Conservation (phyloP, 345 rosid genomes). For the Arabis hirsuta region DNA sequence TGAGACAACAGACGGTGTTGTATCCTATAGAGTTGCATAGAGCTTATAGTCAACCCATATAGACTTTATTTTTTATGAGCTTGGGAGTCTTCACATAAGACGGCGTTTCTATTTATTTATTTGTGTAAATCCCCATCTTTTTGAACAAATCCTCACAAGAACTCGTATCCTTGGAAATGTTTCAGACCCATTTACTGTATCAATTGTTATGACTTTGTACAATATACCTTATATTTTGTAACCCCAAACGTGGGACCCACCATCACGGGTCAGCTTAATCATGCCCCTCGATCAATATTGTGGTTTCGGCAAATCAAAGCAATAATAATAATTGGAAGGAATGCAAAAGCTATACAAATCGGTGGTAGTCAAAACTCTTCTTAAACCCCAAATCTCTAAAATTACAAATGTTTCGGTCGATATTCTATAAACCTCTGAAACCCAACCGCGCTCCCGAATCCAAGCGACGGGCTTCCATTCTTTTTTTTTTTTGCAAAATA, state of each 20-base stretch:
- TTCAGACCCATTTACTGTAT: not conserved
- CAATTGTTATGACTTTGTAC: not conserved
- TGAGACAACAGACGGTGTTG: constrained; percentile 61
- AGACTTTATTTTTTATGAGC: not conserved
- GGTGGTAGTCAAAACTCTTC: constrained; percentile 19
- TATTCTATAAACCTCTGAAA: constrained; percentile 40
- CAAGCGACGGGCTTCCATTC: constrained; percentile 34
- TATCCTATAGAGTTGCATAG: constrained; percentile 56
- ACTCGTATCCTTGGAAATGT: not conserved
- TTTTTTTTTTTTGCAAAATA: constrained; percentile 10
- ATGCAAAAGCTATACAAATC: not conserved
- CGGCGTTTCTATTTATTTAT: not conserved
- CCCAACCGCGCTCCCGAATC: constrained; percentile 40
- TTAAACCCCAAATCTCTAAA: constrained; percentile 35
- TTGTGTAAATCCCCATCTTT: not conserved
- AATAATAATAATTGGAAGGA: not conserved
- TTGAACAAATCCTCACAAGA: not conserved
- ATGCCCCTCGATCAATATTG: no score
- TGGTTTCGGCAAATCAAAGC: not conserved
- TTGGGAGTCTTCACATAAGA: not conserved
- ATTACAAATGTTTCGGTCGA: constrained; percentile 42
- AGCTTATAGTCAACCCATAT: not conserved
- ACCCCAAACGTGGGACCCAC: no score
- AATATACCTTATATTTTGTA: no score
- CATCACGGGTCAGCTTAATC: not conserved